Percentiles rank a stretch among this genome's conserved stretches.
Evolutionary conservation across 257 asterid species (phyloP).

Genomic region (Apocynum venetum): DNA sequence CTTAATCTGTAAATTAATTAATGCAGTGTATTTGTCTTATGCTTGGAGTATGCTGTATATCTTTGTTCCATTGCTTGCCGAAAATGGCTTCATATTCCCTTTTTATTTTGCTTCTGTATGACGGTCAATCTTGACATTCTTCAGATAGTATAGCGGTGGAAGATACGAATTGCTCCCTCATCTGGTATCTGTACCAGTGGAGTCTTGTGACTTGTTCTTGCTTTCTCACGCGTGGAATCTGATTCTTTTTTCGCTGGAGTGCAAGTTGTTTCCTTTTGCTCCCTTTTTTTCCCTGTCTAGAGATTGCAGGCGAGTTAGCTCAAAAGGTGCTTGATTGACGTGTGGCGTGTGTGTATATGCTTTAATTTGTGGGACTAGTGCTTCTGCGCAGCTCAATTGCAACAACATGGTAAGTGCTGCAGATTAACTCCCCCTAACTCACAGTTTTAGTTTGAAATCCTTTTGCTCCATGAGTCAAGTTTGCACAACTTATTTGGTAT

Average conservation of each 20-base stretch:
- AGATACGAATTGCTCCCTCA: not conserved
- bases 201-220: not conserved
- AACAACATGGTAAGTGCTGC: not conserved
- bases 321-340: not conserved
- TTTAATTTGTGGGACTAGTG: not conserved
- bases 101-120: not conserved
- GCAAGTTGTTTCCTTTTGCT: slow-evolving; percentile 18
- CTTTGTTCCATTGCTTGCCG: not conserved
- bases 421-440: not conserved
- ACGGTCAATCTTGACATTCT: not conserved
- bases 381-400: not conserved
- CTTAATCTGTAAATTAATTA: not conserved
- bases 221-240: slow-evolving; percentile 30
- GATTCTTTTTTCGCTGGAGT: slow-evolving; percentile 26
- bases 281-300: slow-evolving; percentile 11
- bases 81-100: not conserved
- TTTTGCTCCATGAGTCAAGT: slow-evolving; percentile 6
- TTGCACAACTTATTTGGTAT: slow-evolving; percentile 10
- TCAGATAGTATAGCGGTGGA: not conserved
- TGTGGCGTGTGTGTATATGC: too few relatives aligned
- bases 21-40: not conserved
- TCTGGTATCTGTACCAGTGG: not conserved
- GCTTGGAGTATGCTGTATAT: not conserved
- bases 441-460: not conserved
- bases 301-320: slow-evolving; percentile 9